Base-by-base conservation (phyloP, 352 stramenopile species). In the Elongisporangium undulatum region DNA sequence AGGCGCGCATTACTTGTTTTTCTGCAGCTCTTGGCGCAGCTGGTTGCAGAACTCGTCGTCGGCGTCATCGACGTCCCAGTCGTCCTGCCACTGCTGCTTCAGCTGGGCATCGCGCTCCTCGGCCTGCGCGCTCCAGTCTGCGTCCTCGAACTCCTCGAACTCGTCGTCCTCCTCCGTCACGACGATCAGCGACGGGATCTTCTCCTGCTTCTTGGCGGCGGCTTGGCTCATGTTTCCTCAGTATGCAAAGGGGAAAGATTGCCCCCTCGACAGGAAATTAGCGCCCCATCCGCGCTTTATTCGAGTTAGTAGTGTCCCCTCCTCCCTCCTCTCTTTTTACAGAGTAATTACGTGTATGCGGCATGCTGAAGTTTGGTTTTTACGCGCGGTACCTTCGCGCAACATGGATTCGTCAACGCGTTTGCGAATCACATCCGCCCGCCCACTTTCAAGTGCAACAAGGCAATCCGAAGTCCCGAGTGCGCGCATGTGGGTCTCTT, bases 1-100 rank as follows among this genome's bases (percentile, higher is more conserved):
- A 34, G 29, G 1, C 5, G 19, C 39, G 3, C 0, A 51, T 56
- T 80, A 95, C 64, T 87, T 89, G 64, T 75, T 76, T 75, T 95
- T 95, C 62, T 92, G 76, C 52, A 97, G 74, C 62, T 97, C 86
- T 68, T 90, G 89, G 55, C 89, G 85, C 65, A 97, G 68, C 66
- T 96, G 89, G 77, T 95, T 94, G 79, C 89, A 97, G 62, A 97
- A 97, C 64, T 96, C 89, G 71, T 96, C 87, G 66, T 96, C 89
- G n/a, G 87, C 86, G 62, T 96, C 86, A 53, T 97, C 89, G 45
- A 96, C 86, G 64, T 97, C 89, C 89, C 89, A 97, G 71, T 97
- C 89, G 69, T 97, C 89, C 75, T 97, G 89, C 89, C 89, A 97
- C 66, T 96, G 87, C 77, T 95, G 85, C 67, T 95, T 95, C 51